Evolutionary conservation across 441 rosid genomes (phyloP).

Genomic region (Capsella rubella): DNA sequence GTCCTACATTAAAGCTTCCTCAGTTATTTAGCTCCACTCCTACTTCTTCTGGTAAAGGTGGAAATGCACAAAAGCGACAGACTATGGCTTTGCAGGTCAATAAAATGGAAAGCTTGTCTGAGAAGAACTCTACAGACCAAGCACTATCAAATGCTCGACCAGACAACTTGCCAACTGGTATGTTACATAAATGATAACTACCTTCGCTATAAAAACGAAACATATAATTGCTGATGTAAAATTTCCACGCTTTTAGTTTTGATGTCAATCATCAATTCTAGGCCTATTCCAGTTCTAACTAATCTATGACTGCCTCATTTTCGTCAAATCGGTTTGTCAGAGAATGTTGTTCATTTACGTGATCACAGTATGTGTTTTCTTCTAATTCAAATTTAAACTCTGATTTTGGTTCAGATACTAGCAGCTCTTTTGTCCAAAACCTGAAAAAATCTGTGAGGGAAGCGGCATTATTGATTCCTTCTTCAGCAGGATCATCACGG

Average conservation of each 20-base stretch:
- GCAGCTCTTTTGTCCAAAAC: constrained; percentile 67
- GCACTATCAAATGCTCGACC: constrained; percentile 55
- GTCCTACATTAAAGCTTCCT: constrained; percentile 88
- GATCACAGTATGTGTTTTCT: not conserved
- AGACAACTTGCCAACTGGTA: constrained; percentile 76
- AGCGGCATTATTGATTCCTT: constrained; percentile 76
- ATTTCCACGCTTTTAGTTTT: not conserved
- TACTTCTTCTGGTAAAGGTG: constrained; percentile 86
- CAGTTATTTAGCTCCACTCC: constrained; percentile 94
- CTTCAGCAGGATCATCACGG: constrained; percentile 69
- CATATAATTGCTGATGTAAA: not conserved
- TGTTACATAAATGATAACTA: constrained; percentile 38
- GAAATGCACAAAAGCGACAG: constrained; percentile 79
- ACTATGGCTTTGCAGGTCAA: constrained; percentile 59
- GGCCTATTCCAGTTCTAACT: constrained; percentile 1
- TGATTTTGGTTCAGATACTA: constrained; percentile 62
- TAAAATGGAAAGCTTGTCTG: constrained; percentile 71
- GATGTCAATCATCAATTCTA: constrained; percentile 3
- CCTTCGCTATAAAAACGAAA: constrained; percentile 25
- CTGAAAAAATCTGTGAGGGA: constrained; percentile 95
- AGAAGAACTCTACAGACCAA: constrained; percentile 66
- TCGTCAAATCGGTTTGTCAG: not conserved
- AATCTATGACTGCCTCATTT: constrained; percentile 17
- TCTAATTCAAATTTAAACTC: constrained; percentile 1
- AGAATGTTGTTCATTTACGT: not conserved